Evolutionary conservation across 2,329 filamentous ascomycete species (phyloP).

Genomic region (Fusarium pseudonygamai): DNA sequence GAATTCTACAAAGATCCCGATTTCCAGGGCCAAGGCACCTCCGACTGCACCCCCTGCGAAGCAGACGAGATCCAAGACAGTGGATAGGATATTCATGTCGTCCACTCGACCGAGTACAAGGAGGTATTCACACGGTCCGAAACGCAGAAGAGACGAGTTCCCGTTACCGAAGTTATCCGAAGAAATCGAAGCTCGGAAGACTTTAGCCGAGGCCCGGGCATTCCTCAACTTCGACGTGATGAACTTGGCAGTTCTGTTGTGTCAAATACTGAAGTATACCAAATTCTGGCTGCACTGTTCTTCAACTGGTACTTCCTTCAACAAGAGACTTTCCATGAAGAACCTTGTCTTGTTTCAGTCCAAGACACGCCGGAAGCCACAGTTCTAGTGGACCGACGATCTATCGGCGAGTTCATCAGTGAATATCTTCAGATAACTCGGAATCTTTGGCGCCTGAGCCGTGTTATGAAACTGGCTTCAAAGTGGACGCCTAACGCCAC

Average conservation of each 20-base stretch:
- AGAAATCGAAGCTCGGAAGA: no score
- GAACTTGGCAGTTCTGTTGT: background rate
- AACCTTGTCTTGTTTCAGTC: background rate
- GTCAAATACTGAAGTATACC: background rate
- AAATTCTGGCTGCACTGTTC: background rate
- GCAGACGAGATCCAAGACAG: no score
- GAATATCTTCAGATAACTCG: conserved; percentile 10
- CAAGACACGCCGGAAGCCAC: conserved; percentile 1
- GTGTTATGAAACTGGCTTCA: background rate
- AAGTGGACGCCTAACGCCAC: background rate
- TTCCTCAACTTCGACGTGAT: background rate
- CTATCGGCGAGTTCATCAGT: background rate
- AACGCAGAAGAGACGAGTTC: no score
- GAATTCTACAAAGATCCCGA: no score
- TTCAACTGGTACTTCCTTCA: conserved; percentile 12
- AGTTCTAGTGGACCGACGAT: background rate
- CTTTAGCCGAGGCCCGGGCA: no score
- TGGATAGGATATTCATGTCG: no score
- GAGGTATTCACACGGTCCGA: no score
- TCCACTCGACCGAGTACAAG: no score
- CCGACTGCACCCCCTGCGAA: no score
- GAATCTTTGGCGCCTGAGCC: background rate
- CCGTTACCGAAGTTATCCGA: no score
- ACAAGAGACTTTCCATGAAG: background rate
- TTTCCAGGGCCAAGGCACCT: no score